Evolutionary conservation across 306 rosid species (phyloP).

Genomic region (Glycyrrhiza uralensis): DNA sequence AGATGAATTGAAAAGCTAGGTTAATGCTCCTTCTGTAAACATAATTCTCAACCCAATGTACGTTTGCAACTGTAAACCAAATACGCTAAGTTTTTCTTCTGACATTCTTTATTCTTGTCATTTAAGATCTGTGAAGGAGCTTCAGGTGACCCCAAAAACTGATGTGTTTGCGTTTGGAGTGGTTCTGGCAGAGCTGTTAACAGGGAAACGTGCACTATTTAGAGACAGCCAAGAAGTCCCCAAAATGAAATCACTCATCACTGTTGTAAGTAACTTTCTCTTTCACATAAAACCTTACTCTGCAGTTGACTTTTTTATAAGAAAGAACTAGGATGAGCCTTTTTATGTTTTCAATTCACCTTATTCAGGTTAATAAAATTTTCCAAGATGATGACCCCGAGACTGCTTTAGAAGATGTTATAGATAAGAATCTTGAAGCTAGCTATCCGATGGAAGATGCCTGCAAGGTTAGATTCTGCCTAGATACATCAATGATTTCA

Average conservation of each 20-base stretch:
- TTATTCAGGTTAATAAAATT: conserved; percentile 43
- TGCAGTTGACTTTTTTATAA: not conserved
- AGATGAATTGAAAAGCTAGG: no score
- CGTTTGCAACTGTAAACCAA: no score
- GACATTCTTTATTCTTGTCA: not conserved
- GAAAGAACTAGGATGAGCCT: not conserved
- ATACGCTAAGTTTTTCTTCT: no score
- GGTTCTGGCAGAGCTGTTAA: conserved; percentile 61
- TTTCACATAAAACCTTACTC: no score
- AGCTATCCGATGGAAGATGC: conserved; percentile 46
- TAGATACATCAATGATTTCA: not conserved
- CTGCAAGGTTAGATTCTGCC: conserved; percentile 45
- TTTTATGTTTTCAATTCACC: not conserved
- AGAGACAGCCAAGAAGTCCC: conserved; percentile 46
- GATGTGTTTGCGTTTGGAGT: conserved; percentile 87
- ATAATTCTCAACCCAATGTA: no score
- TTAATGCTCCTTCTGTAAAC: no score
- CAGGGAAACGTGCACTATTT: conserved; percentile 66
- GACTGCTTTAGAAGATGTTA: conserved; percentile 46
- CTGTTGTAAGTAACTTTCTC: conserved; percentile 65
- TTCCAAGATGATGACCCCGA: conserved; percentile 54
- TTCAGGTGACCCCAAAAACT: conserved; percentile 68
- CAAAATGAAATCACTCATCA: conserved; percentile 56
- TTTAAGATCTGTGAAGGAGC: conserved; percentile 75
- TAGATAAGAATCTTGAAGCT: conserved; percentile 54